A percentile compares a stretch with the other conserved stretches of the same genome.
phyloP scores from a whole-genome alignment of 2,329 filamentous ascomycete genomes.

The Xylogone sp. region DNA sequence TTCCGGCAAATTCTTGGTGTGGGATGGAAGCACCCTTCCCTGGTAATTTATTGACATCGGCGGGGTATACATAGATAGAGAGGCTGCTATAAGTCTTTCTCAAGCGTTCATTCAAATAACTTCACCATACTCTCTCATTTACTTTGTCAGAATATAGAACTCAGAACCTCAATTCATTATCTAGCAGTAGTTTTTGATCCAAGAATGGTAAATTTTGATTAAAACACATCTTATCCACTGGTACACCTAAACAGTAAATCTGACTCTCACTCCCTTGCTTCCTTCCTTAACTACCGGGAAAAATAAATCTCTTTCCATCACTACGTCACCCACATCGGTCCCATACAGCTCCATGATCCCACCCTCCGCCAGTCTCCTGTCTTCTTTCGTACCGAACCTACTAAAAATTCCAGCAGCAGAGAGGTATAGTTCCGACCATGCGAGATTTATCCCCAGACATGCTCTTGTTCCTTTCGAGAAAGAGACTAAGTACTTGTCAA shows the following conservation, averaged over 20 bases:
- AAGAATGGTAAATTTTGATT: background rate
- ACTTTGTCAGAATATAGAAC: no score
- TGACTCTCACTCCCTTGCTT: conserved; percentile 10
- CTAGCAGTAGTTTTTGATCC: background rate
- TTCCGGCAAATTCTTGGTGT: conserved; percentile 12
- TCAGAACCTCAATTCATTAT: no score
- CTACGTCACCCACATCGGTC: conserved; percentile 19
- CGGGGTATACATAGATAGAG: no score
- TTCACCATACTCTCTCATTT: no score
- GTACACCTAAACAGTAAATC: conserved; percentile 2
- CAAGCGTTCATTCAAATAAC: no score
- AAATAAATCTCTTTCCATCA: conserved; percentile 11
- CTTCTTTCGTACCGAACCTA: conserved; percentile 12
- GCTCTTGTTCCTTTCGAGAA: conserved; percentile 38
- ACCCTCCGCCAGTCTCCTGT: conserved; percentile 14
- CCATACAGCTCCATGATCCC: conserved; percentile 23
- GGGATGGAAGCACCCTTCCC: conserved; percentile 6
- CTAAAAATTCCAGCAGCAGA: conserved; percentile 10
- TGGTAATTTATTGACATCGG: no score
- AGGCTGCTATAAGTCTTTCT: no score
- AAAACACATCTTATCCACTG: background rate
- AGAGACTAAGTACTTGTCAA: conserved; percentile 35
- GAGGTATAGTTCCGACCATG: conserved; percentile 18
- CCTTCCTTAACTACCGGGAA: conserved; percentile 10
- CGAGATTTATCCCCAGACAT: conserved; percentile 35